These are phyloP conservation scores for Wickerhamomyces queroliae DNA, from an alignment of 805 yeast genomes.

Conservation along the genomic window DNA sequence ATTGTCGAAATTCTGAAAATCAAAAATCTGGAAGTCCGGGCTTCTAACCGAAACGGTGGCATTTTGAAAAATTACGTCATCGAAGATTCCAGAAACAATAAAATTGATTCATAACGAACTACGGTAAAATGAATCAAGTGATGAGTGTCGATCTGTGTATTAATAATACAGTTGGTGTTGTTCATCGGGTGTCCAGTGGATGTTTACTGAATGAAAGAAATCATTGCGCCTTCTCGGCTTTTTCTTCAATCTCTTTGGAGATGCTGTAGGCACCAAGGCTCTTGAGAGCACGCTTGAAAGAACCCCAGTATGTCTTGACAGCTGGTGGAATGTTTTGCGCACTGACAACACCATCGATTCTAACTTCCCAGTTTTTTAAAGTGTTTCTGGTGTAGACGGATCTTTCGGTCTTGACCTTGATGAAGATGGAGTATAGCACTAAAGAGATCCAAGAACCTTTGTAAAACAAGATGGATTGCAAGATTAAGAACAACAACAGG, in stretches of 20 bases:
- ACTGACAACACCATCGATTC: slow-evolving; percentile 49
- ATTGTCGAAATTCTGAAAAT: slow-evolving; percentile 1
- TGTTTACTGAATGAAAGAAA: no score
- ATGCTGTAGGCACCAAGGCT: slow-evolving; percentile 12
- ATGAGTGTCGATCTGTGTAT: no score
- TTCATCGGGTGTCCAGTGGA: no score
- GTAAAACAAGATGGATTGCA: slow-evolving; percentile 55
- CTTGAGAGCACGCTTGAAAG: slow-evolving; percentile 31
- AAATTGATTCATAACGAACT: no score
- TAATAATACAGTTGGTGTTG: no score
- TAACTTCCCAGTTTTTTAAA: slow-evolving; percentile 63
- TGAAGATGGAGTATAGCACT: slow-evolving; percentile 50
- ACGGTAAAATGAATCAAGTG: no score
- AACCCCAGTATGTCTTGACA: slow-evolving; percentile 44
- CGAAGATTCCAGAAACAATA: no score
- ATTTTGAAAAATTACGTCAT: no score
- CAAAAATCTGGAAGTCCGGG: background rate
- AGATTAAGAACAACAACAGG: slow-evolving; percentile 33
- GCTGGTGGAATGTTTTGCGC: slow-evolving; percentile 49
- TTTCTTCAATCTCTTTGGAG: slow-evolving; percentile 12
- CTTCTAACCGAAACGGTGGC: no score
- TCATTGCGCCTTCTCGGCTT: slow-evolving; percentile 1
- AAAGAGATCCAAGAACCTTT: slow-evolving; percentile 57
- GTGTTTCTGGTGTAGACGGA: slow-evolving; percentile 67
- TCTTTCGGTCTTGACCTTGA: slow-evolving; percentile 73